Conservation (phyloP, 768 basidiomycete species). For the Macrolepiota fuliginosa region DNA sequence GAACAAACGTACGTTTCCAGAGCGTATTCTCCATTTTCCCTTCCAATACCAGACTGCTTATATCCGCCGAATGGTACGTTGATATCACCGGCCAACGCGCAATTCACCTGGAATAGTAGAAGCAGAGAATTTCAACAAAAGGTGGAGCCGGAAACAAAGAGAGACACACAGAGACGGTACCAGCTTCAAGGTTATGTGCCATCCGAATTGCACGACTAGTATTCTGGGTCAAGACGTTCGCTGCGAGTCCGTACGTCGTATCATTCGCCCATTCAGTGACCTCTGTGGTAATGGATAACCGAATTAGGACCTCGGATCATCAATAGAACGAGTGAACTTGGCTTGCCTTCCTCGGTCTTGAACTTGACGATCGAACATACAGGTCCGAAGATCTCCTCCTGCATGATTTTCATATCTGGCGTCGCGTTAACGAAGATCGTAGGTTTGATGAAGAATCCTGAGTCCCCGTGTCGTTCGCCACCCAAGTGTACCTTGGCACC, state of each 20-base stretch:
- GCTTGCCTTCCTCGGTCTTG: slow-evolving; percentile 51
- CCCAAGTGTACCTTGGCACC: slow-evolving; percentile 16
- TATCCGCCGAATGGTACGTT: slow-evolving; percentile 68
- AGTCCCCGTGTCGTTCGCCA: slow-evolving; percentile 15
- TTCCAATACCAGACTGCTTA: slow-evolving; percentile 72
- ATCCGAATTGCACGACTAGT: slow-evolving; percentile 61
- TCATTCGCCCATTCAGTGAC: slow-evolving; percentile 66
- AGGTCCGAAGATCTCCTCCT: slow-evolving; percentile 33
- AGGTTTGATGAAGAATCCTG: slow-evolving; percentile 66
- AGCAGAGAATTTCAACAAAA: slow-evolving; percentile 2
- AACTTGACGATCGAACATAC: slow-evolving; percentile 66
- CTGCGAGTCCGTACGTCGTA: slow-evolving; percentile 74
- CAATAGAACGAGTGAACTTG: background rate
- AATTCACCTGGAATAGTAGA: slow-evolving; percentile 36
- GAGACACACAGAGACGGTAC: slow-evolving; percentile 33
- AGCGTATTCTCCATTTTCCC: slow-evolving; percentile 69
- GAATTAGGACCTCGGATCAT: slow-evolving; percentile 1
- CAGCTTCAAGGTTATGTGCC: slow-evolving; percentile 39
- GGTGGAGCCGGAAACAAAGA: slow-evolving; percentile 52
- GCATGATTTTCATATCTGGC: slow-evolving; percentile 71
- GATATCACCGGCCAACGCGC: slow-evolving; percentile 38
- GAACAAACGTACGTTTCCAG: slow-evolving; percentile 40
- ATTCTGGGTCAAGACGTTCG: slow-evolving; percentile 71
- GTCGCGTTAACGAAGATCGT: slow-evolving; percentile 72
- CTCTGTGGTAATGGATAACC: slow-evolving; percentile 17